phyloP scores from a whole-genome alignment of 148 eudicot genomes.

The Silene uniflora region DNA sequence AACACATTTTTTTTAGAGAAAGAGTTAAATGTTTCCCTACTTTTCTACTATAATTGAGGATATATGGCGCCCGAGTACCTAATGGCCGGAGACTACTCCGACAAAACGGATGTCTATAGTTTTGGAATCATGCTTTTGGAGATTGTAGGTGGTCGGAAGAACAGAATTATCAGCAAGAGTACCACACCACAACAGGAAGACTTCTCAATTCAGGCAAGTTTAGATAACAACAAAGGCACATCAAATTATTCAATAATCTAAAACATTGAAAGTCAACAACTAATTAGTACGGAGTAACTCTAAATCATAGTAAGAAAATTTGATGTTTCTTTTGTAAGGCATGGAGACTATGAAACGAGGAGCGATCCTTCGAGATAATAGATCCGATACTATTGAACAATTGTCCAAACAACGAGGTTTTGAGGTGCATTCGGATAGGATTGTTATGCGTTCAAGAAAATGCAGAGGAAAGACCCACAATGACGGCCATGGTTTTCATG shows the following conservation, averaged over 20 bases:
- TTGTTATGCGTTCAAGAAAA: conserved; percentile 33
- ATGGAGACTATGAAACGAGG: conserved; percentile 37
- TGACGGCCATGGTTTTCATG: conserved; percentile 17
- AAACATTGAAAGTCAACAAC: no score
- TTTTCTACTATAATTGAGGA: conserved; percentile 15
- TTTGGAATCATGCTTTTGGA: conserved; percentile 35
- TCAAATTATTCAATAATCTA: no score
- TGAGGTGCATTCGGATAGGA: conserved; percentile 30
- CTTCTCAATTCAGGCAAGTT: conserved; percentile 13
- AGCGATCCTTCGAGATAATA: neutral
- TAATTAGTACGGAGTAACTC: no score
- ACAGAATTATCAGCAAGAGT: conserved; percentile 7
- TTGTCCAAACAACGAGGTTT: conserved; percentile 15
- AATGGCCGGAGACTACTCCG: conserved; percentile 27
- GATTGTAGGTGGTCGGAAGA: conserved; percentile 28
- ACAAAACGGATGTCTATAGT: conserved; percentile 38
- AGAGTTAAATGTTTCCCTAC: no score
- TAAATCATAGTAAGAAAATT: neutral
- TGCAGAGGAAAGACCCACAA: conserved; percentile 23
- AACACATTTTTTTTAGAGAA: no score
- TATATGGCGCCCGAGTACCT: conserved; percentile 40
- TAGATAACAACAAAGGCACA: no score
- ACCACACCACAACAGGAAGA: conserved; percentile 8
- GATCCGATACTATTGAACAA: conserved; percentile 16
- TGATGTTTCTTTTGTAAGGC: conserved; percentile 15